Evolutionary conservation across 495 filamentous ascomycete genomes (phyloP), one percentile per base, ranked within the genome.

Genomic region (Penicillium pulvis): DNA sequence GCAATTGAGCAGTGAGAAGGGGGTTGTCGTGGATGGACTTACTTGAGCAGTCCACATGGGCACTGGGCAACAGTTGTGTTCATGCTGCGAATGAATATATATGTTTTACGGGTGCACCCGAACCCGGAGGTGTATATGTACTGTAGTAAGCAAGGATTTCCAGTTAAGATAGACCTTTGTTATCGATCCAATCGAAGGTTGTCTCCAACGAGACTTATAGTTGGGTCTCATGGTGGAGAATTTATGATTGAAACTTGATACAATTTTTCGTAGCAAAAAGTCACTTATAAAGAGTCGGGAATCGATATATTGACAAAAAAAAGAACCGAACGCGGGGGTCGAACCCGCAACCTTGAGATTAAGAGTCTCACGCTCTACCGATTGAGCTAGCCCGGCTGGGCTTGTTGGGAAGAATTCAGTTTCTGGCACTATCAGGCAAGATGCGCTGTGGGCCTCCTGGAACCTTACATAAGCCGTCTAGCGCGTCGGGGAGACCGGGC

Each of bases 301-400:
- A 1, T 2, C 20, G 2, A 23, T 1, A 23, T 23, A 63, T 60
- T 62, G 48, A 57, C 50, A 59, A 42, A 58, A 62, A 65, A 57
- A 67, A 74, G 59, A 59, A 64, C 79, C 79, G 74, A 79, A 82
- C 75, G 79, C 71, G 77, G 79, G 79, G 79, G 76, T 81, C 77
- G 77, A 81, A 82, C 78, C 79, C 77, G 71, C 78, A 81, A 72
- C 78, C 78, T 81, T 81, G 75, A 81, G 79, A 80, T 82, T 84
- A 85, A 82, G 79, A 82, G 76, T 75, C 74, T 79, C 76, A 83
- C 80, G 80, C 80, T 83, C 80, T 83, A 77, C 76, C 77, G 75
- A 80, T 79, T 80, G 80, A 83, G 73, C 74, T 85, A 85, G 78
- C 79, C 77, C 62, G 71, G 75, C 71, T 65, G 54, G 60, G 56